Evolutionary conservation across 2,329 filamentous ascomycete species (phyloP), one percentile per base, ranked within the genome.

Genomic region (Lachnellula cervina): DNA sequence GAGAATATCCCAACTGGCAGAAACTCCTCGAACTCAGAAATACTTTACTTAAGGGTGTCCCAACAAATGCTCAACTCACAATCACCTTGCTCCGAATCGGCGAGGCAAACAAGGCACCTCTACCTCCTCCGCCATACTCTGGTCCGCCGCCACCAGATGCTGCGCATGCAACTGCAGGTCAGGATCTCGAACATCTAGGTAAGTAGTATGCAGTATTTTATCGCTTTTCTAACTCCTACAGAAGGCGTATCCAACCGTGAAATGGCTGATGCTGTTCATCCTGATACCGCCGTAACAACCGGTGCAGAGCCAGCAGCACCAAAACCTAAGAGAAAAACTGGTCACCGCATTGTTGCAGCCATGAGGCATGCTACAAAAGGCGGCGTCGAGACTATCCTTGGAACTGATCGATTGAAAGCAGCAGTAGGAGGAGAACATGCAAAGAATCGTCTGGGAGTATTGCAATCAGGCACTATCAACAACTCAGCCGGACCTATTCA

Each of bases 51-150:
- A 89, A 88, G 67, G 89, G 89, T 2, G 85, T 94, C 0, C 90
- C 90, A 0, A 96, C 90, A 1, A 94, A 95, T 67, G 89, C 89
- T 3, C 90, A 96, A 67, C 80, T 95, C 17, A 85, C 89, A 0
- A 75, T 95, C 28, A 95, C 90, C 0, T 78, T 95, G 1, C 81
- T 95, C 11, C 87, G 90, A 5, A 84, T 93, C 32, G 90, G 89
- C 42, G 90, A 95, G 71, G 82, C 82, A 11, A 92, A 92, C 72
- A 88, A 88, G 62, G 86, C 88, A 0, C 90, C 90, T 0, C 72
- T 95, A 0, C 89, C 89, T 0, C 84, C 81, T 0, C 78, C 84
- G 0, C 88, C 87, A 34, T 59, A 56, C 23, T 59, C 57, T 9
- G 54, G 54, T 8, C 43, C 51, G 9, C 63, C 54, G 44, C 62